Evolutionary conservation across 345 rosid genomes (phyloP), one percentile per base, ranked within the genome.

Genomic region (Eucalyptus sp.): DNA sequence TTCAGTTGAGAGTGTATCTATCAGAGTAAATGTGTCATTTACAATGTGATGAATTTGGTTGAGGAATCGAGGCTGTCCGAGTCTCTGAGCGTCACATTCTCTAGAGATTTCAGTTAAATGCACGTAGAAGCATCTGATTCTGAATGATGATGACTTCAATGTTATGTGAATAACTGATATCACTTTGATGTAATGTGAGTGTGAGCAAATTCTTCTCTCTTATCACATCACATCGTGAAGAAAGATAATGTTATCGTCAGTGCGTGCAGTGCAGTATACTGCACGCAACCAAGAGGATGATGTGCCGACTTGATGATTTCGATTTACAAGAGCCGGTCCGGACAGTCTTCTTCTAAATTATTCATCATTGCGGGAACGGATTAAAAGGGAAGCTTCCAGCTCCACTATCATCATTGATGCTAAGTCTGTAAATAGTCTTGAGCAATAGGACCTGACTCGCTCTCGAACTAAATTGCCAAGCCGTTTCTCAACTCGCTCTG

Each of bases 1-100:
- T 93, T 90, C 95, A 96, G 89, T 93, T 95, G 90, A 93, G 81
- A 89, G 94, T 97, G 89, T 94, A 94, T 88, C 92, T 96, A 50
- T 92, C 95, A 15, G 89, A 94, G 88, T 90, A 89, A 89, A 37
- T 20, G n/a, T 58, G 88, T 41, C 68, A n/a, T n/a, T n/a, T n/a
- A n/a, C n/a, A n/a, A 49, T 22, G 27, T 13, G 51, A 71, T n/a
- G 85, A 29, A 29, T 5, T 4, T 50, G 41, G 18, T 48, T 7
- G 6, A 17, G 18, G 29, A 7, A 14, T 29, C 60, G 41, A 68
- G 44, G n/a, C n/a, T 3, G 44, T 68, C 13, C 44, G 24, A 68
- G 24, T 68, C 44, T 31, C 18, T 33, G 80, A 33, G 80, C 5
- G 44, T 68, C 80, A 44, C 80, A 17, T 33, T 68, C 80, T 68